Percentiles rank a stretch among this genome's conserved stretches.
Conservation (phyloP, 2,329 filamentous ascomycete species). For the Achaetomium macrosporum region DNA sequence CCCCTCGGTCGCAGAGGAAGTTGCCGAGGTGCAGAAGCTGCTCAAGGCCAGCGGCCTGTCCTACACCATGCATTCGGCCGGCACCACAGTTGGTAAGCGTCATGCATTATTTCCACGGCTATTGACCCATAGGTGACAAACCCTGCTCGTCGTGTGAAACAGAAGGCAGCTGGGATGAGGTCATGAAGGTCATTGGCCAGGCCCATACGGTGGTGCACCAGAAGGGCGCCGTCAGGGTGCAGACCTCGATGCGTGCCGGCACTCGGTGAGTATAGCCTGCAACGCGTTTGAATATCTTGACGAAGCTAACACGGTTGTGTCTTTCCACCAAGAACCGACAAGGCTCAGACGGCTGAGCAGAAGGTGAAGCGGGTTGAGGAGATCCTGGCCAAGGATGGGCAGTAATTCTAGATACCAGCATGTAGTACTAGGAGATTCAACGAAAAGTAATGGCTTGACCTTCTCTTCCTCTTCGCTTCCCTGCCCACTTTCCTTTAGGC, state of each 20-base stretch:
- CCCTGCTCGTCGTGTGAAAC: not conserved
- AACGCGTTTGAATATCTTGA: not conserved
- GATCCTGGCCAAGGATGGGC: conserved; percentile 35
- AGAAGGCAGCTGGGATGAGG: conserved; percentile 90
- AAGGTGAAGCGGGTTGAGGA: conserved; percentile 63
- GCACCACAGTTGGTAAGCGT: conserved; percentile 78
- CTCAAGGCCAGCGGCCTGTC: conserved; percentile 74
- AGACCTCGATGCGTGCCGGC: conserved; percentile 82
- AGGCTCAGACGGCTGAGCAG: conserved; percentile 72
- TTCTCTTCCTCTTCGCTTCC: not conserved
- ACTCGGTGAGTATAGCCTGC: conserved; percentile 52
- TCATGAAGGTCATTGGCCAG: conserved; percentile 80
- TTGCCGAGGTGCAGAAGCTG: conserved; percentile 82
- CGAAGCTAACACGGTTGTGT: not conserved
- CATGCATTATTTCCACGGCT: not conserved
- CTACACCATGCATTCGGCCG: conserved; percentile 88
- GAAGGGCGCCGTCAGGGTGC: conserved; percentile 73
- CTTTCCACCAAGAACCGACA: conserved; percentile 65
- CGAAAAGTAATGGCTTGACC: not conserved
- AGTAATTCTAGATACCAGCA: not conserved
- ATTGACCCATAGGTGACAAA: not conserved
- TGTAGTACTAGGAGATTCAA: not conserved
- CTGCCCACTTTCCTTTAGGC: too few relatives aligned
- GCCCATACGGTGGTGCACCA: conserved; percentile 73
- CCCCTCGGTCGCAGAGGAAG: conserved; percentile 71